Evolutionary conservation across 2,329 filamentous ascomycete genomes (phyloP).

Genomic region (Cordyceps cateniannulata): DNA sequence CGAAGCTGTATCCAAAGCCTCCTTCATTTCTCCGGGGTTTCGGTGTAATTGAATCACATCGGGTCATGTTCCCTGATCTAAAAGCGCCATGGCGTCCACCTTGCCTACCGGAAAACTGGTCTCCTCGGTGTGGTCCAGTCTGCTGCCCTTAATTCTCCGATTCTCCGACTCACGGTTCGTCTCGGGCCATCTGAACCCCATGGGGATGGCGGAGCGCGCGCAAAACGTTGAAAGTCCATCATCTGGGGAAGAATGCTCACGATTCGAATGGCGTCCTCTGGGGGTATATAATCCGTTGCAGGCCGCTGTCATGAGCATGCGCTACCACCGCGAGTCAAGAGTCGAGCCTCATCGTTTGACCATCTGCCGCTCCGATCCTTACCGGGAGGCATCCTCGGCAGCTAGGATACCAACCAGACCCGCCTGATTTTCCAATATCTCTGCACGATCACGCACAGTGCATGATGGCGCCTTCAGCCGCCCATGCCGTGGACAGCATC

Average conservation of each 20-base stretch:
- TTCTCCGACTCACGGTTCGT: conserved; percentile 8
- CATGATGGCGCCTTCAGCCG: conserved; percentile 28
- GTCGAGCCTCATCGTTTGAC: background rate
- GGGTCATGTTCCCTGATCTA: background rate
- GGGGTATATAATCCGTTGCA: background rate
- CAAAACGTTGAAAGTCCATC: background rate
- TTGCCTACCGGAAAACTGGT: no score
- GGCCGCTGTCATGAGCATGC: background rate
- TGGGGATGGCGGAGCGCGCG: conserved; percentile 1
- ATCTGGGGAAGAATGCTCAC: conserved; percentile 2
- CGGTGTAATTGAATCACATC: background rate
- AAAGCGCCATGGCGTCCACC: background rate
- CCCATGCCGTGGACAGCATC: conserved; percentile 25
- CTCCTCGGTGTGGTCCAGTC: background rate
- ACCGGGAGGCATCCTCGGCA: background rate
- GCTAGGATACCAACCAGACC: background rate
- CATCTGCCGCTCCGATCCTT: background rate
- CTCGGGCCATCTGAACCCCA: background rate
- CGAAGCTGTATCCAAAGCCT: background rate
- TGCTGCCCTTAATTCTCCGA: background rate
- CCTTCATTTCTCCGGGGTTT: background rate
- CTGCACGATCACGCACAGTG: conserved; percentile 1
- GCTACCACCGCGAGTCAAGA: background rate
- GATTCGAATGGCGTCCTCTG: background rate
- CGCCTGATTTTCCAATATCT: background rate